phyloP scores from a whole-genome alignment of 306 rosid genomes.

The Malus sylvestris region DNA sequence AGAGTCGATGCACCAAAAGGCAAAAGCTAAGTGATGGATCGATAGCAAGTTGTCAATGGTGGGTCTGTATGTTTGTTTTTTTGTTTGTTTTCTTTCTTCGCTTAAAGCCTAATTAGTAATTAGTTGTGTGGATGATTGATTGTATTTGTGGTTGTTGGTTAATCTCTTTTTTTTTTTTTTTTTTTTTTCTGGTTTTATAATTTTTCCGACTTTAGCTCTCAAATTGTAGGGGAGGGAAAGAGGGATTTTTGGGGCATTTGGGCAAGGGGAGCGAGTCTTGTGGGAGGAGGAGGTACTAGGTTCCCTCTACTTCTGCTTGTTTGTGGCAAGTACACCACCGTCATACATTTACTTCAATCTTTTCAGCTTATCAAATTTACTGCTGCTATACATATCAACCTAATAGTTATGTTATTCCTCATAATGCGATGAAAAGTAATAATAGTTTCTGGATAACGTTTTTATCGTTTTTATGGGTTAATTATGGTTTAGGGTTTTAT shows the following conservation, averaged over 20 bases:
- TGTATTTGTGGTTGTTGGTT: not conserved
- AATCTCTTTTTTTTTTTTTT: not conserved
- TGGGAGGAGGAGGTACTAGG: constrained; percentile 14
- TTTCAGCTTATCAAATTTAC: not conserved
- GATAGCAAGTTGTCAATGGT: not conserved
- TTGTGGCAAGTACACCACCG: not conserved
- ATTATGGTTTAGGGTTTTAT: too few relatives aligned
- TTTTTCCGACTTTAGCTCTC: not conserved
- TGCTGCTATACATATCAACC: not conserved
- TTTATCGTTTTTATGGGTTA: too few relatives aligned
- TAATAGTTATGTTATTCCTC: too few relatives aligned
- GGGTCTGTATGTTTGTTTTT: not conserved
- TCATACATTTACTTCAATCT: not conserved
- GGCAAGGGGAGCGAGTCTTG: constrained; percentile 22
- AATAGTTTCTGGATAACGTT: too few relatives aligned
- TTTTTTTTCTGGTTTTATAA: not conserved
- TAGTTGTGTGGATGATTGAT: not conserved
- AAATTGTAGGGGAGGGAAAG: not conserved
- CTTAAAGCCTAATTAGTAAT: not conserved
- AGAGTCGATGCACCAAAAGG: not conserved
- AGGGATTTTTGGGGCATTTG: not conserved
- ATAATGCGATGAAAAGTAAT: too few relatives aligned
- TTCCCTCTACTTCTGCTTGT: not conserved
- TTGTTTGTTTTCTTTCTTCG: not conserved
- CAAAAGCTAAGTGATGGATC: not conserved